Conservation (phyloP, 164 flowering plant genomes). For the Vitis labrusca region DNA sequence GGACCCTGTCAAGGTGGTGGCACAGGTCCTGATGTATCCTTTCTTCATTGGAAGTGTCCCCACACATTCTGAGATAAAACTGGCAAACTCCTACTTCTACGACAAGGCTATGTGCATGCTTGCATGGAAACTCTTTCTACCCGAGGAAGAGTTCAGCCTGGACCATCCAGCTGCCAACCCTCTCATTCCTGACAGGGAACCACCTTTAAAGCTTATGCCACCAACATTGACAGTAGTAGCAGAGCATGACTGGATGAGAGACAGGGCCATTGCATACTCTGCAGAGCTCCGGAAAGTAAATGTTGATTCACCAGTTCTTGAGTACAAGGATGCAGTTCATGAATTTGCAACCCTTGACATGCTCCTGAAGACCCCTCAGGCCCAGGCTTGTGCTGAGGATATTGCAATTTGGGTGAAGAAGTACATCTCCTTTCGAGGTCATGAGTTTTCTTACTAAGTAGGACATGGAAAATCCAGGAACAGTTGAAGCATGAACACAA, state of each 20-base stretch:
- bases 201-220: conserved; percentile 68
- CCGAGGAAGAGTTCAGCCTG: conserved; percentile 59
- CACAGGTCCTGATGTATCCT: conserved; percentile 75
- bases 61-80: conserved; percentile 67
- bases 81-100: conserved; percentile 73
- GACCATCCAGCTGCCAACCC: conserved; percentile 82
- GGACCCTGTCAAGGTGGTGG: conserved; percentile 78
- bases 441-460: conserved; percentile 65
- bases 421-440: conserved; percentile 68
- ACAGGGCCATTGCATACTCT: conserved; percentile 76
- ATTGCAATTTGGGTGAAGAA: conserved; percentile 82
- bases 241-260: conserved; percentile 83
- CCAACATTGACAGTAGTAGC: conserved; percentile 76
- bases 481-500: background rate
- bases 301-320: conserved; percentile 76
- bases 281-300: conserved; percentile 72
- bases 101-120: conserved; percentile 72
- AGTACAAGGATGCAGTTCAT: conserved; percentile 70
- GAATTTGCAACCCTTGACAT: conserved; percentile 73
- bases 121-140: conserved; percentile 71
- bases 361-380: conserved; percentile 72
- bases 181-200: conserved; percentile 45
- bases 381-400: conserved; percentile 77
- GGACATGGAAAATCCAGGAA: background rate
- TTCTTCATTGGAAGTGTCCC: conserved; percentile 70